These are phyloP conservation scores for Zygotorulaspora florentina DNA, from an alignment of 805 yeast genomes.

Conservation along the genomic window DNA sequence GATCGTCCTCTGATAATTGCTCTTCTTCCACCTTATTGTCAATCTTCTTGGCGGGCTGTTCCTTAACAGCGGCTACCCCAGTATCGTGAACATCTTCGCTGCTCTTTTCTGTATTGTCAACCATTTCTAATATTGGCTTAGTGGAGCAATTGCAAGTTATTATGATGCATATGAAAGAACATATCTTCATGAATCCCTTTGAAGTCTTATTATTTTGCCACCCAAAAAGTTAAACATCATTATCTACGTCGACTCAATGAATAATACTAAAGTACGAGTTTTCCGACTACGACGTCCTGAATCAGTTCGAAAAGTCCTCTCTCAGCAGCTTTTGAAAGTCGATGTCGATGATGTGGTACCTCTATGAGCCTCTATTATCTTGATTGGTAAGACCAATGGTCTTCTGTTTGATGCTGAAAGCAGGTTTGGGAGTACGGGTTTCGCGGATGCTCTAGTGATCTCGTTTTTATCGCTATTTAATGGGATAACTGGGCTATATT, in stretches of 20 bases:
- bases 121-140: slow-evolving; percentile 11
- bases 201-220: not conserved
- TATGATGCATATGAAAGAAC: not conserved
- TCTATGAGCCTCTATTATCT: too few species aligned
- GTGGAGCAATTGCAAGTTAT: not conserved
- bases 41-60: slow-evolving; percentile 21
- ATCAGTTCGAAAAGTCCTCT: too few species aligned
- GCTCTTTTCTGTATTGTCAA: slow-evolving; percentile 15
- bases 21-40: slow-evolving; percentile 50
- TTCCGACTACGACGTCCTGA: too few species aligned
- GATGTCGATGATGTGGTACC: too few species aligned
- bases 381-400: too few species aligned
- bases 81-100: slow-evolving; percentile 14
- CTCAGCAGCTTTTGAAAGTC: too few species aligned
- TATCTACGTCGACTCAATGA: not conserved
- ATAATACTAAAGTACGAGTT: not conserved
- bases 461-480: too few species aligned
- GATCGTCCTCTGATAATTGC: slow-evolving; percentile 91
- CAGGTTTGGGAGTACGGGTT: too few species aligned
- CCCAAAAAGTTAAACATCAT: not conserved
- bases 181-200: not conserved
- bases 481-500: too few species aligned
- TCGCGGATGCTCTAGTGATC: too few species aligned
- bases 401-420: too few species aligned
- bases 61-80: slow-evolving; percentile 12